Evolutionary conservation across 352 stramenopile species (phyloP).

Genomic region (Pythium guiyangense): DNA sequence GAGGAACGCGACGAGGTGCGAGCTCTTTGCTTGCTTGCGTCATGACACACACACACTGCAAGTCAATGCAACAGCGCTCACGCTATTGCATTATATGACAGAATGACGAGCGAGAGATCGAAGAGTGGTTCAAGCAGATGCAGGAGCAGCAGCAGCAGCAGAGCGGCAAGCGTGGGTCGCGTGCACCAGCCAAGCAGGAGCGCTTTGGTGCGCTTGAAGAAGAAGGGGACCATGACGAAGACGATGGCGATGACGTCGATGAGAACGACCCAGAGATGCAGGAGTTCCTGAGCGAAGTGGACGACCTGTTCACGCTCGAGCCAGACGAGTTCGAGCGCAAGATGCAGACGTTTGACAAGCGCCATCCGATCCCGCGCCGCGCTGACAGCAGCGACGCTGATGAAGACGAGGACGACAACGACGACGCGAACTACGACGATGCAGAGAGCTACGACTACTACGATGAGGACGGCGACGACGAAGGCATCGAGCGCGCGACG

Average conservation of each 20-base stretch:
- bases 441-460: slow-evolving; percentile 21
- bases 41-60: background rate
- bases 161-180: slow-evolving; percentile 15
- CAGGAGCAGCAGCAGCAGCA: slow-evolving; percentile 23
- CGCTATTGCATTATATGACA: slow-evolving; percentile 8
- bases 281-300: slow-evolving; percentile 65
- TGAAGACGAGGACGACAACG: slow-evolving; percentile 9
- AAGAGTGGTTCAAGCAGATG: slow-evolving; percentile 44
- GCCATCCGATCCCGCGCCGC: slow-evolving; percentile 22
- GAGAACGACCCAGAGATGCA: slow-evolving; percentile 49
- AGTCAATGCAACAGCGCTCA: background rate
- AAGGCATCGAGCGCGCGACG: slow-evolving; percentile 55
- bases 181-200: slow-evolving; percentile 23
- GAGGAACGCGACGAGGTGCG: slow-evolving; percentile 19
- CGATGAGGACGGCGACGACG: slow-evolving; percentile 17
- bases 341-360: slow-evolving; percentile 46
- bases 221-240: slow-evolving; percentile 13
- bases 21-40: background rate
- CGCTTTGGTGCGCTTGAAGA: slow-evolving; percentile 23
- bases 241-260: slow-evolving; percentile 20
- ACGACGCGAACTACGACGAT: slow-evolving; percentile 7
- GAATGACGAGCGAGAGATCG: slow-evolving; percentile 36
- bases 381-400: background rate
- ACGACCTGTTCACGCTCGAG: slow-evolving; percentile 60
- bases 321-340: slow-evolving; percentile 60